Evolutionary conservation across 495 filamentous ascomycete genomes (phyloP).

Genomic region (Penicillium cosmopolitanum): DNA sequence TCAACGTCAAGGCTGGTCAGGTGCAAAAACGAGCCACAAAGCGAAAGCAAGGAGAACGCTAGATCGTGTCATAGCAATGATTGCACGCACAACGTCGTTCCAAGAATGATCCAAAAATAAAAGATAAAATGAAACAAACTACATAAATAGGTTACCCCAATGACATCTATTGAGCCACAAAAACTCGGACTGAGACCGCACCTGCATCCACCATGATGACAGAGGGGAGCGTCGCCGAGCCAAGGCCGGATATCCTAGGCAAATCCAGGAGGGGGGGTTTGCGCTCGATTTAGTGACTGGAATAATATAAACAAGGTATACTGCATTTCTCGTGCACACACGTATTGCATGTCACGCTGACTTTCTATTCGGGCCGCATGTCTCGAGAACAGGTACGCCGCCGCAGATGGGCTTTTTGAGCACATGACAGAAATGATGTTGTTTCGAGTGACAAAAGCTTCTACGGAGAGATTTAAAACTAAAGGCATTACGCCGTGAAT

Average conservation of each 20-base stretch:
- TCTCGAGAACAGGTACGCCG: conserved; percentile 4
- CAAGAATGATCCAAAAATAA: no score
- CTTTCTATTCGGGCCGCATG: conserved; percentile 12
- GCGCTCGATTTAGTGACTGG: neutral
- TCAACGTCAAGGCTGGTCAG: no score
- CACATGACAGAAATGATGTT: conserved; percentile 10
- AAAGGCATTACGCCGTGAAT: neutral
- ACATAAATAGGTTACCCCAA: conserved; percentile 8
- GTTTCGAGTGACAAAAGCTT: neutral
- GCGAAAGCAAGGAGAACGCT: conserved; percentile 2
- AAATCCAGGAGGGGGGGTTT: neutral
- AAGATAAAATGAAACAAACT: neutral
- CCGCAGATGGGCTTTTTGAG: conserved; percentile 2
- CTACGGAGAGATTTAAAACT: neutral
- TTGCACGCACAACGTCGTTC: neutral
- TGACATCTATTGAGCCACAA: conserved; percentile 12
- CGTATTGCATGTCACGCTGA: conserved; percentile 11
- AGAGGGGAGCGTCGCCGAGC: neutral
- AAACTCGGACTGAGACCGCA: conserved; percentile 5
- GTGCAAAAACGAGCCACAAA: no score
- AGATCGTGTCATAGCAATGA: neutral
- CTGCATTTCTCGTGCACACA: neutral
- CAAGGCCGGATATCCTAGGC: neutral
- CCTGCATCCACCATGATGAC: neutral
- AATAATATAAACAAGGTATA: conserved; percentile 1